phyloP scores from a whole-genome alignment of 768 basidiomycete genomes.

The Pseudohyphozyma bogoriensis region DNA sequence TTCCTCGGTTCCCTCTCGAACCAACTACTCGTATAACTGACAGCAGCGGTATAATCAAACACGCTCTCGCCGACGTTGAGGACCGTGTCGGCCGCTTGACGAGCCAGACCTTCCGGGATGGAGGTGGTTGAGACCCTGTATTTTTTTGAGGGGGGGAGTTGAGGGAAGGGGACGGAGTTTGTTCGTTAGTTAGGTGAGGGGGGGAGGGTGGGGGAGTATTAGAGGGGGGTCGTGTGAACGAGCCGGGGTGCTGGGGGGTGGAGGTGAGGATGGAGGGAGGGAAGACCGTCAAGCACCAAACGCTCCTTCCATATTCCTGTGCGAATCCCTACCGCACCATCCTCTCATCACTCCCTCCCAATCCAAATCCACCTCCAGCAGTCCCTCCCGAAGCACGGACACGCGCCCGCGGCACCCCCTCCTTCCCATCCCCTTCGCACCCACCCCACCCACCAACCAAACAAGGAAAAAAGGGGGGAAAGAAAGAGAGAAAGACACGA shows the following conservation, averaged over 20 bases:
- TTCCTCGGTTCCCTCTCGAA: conserved; percentile 40
- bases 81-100: conserved; percentile 67
- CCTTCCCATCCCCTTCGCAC: neutral
- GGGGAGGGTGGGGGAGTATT: neutral
- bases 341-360: neutral
- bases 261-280: no score
- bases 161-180: neutral
- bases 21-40: conserved; percentile 75
- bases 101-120: conserved; percentile 68
- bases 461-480: neutral
- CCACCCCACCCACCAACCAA: neutral
- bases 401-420: no score
- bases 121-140: conserved; percentile 43
- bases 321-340: neutral
- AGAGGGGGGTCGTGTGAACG: neutral
- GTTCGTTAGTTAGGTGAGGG: neutral
- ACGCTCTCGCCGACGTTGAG: conserved; percentile 77
- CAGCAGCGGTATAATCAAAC: conserved; percentile 73
- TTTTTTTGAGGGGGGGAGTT: no score
- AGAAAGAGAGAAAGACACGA: neutral
- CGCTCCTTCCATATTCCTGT: no score
- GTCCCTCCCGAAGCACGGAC: no score
- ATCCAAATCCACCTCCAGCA: neutral
- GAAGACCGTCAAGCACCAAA: no score
- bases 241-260: no score